Evolutionary conservation across 1,139 yeast genomes (phyloP).

Genomic region (Candida labiduridarum): DNA sequence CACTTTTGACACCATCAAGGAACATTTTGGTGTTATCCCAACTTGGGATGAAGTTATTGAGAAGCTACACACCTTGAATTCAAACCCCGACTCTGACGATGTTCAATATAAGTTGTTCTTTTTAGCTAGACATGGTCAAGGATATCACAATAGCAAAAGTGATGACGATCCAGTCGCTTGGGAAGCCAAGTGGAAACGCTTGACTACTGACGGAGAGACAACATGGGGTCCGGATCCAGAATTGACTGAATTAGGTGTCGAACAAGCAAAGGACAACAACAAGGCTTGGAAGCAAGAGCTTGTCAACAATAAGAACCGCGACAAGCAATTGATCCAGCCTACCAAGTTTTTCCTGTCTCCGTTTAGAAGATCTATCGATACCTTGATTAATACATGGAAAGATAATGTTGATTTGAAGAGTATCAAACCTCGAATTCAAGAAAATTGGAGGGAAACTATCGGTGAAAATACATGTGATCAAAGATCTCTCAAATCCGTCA

Average conservation of each 20-base stretch:
- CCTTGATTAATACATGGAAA: conserved; percentile 36
- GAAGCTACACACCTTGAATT: conserved; percentile 32
- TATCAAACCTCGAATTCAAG: conserved; percentile 37
- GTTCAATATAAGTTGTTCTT: conserved; percentile 38
- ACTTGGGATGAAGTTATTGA: conserved; percentile 35
- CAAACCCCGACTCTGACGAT: conserved; percentile 14
- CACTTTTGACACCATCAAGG: conserved; percentile 39
- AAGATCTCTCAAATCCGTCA: conserved; percentile 34
- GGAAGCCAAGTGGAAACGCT: conserved; percentile 46
- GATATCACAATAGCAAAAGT: conserved; percentile 49
- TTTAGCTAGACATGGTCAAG: conserved; percentile 51
- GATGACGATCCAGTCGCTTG: conserved; percentile 45
- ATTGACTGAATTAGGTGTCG: conserved; percentile 42
- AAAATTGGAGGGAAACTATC: conserved; percentile 45
- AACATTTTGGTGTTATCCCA: conserved; percentile 39
- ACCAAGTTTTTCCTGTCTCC: conserved; percentile 39
- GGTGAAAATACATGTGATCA: conserved; percentile 51
- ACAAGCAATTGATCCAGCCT: conserved; percentile 27
- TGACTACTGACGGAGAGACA: conserved; percentile 45
- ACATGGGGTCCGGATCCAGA: conserved; percentile 53
- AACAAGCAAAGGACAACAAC: conserved; percentile 38
- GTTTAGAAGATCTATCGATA: conserved; percentile 40
- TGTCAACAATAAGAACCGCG: conserved; percentile 12
- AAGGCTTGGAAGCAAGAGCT: conserved; percentile 28
- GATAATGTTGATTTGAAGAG: conserved; percentile 28